Evolutionary conservation across 306 rosid species (phyloP), one percentile per base, ranked within the genome.

Genomic region (Vachellia collinsii): DNA sequence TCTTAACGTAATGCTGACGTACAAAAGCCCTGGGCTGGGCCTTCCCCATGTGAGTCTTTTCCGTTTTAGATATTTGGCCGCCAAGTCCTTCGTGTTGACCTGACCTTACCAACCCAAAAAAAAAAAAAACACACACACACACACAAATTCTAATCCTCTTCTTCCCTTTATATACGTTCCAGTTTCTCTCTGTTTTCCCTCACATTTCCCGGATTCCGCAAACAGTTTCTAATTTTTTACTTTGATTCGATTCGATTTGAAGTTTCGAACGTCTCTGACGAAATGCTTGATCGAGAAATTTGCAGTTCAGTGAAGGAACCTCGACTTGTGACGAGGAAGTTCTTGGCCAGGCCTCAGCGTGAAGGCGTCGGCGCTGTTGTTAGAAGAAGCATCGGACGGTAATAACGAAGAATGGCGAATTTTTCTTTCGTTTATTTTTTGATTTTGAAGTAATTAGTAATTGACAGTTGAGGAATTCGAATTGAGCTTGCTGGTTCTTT

Each of bases 331-430:
- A 85, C 87, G 37, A 91, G 91, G 78, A 91, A 93, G 69, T 93
- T 95, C 86, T 85, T 93, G 85, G 98, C 99, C 17, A 88, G 91
- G 83, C 97, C 97, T 82, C 99, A 93, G 76, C 93, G 64, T 80
- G 99, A 95, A 83, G 99, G 99, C 37, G 84, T 85, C 61, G 99
- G 97, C 1, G 98, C 99, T 44, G 87, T 90, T 89, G 99, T 95
- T 76, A 86, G 98, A 81, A 91, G 99, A 83, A 95, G 99, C 92
- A 91, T 95, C 48, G 99, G 99, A 79, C 58, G 99, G 99, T 91
- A 83, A 70, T 75, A 34, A 14, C 17, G 29, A 25, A 59, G 66
- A 59, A 59, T 59, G 3, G 17, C 17, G 8, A 59, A 11, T 59
- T 59, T 59, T 66, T 38, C 25, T 81, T 74, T 64, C 58, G 22